Conservation (phyloP, 139 green algal species). For the Coelastrella sp. region DNA sequence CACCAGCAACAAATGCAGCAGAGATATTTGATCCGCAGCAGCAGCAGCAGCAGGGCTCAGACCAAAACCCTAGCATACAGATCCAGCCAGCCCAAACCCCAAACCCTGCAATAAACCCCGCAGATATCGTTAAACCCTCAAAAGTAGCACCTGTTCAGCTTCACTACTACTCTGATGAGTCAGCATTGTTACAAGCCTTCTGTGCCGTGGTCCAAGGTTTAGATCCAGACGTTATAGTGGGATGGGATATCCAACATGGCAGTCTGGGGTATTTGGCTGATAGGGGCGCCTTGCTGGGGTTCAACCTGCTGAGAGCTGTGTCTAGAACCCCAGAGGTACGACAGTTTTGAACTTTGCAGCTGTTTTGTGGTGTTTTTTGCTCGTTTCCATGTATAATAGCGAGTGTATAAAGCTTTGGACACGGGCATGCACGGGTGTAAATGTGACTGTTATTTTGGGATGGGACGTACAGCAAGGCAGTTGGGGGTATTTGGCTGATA, state of each 20-base stretch:
- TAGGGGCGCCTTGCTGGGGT: conserved; percentile 46
- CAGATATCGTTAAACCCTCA: neutral
- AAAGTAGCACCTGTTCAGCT: conserved; percentile 18
- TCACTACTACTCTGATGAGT: conserved; percentile 37
- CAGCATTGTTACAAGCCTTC: conserved; percentile 18
- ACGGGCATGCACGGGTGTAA: too few species aligned
- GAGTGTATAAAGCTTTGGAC: too few species aligned
- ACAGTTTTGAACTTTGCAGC: too few species aligned
- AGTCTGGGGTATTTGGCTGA: conserved; percentile 93
- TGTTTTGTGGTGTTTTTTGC: too few species aligned
- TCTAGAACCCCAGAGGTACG: conserved; percentile 38
- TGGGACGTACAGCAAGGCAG: too few species aligned
- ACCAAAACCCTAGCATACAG: too few species aligned
- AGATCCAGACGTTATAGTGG: conserved; percentile 95
- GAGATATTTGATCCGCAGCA: neutral
- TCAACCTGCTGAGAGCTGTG: conserved; percentile 41
- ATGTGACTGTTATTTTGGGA: too few species aligned
- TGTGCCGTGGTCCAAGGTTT: conserved; percentile 54
- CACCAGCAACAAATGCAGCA: neutral
- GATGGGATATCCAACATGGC: conserved; percentile 90
- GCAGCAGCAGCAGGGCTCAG: conserved; percentile 9
- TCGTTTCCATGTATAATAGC: too few species aligned
- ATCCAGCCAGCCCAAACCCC: neutral
- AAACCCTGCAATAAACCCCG: neutral
- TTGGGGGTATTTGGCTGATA: too few species aligned